Evolutionary conservation across 116 monocot genomes (phyloP), one percentile per base, ranked within the genome.

Genomic region (Cymodocea nodosa): DNA sequence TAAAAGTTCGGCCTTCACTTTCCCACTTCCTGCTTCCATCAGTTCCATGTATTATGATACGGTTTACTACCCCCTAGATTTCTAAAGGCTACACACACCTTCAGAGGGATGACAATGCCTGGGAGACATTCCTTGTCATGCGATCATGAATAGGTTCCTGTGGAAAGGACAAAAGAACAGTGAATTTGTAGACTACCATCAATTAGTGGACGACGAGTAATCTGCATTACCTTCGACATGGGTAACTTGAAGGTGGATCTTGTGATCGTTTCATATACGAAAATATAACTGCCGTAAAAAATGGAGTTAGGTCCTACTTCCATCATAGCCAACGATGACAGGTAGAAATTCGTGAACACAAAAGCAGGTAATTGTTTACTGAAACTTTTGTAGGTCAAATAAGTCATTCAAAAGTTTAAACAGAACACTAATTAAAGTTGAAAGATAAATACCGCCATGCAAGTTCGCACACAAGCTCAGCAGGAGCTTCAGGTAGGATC

Each of bases 401-500:
- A n/a, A n/a, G n/a, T n/a, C n/a, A n/a, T n/a, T n/a, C n/a, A n/a
- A n/a, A n/a, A n/a, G n/a, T n/a, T n/a, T n/a, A n/a, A n/a, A n/a
- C 23, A 56, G n/a, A 56, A 18, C 23, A 11, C 56, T 23, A 56
- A 6, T 10, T 10, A 22, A 23, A 56, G 56, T 56, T 56, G 23
- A 23, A 56, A 23, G 56, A 50, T 18, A 64, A 64, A 50, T 83
- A 95, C 95, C 90, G 74, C 90, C 95, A 85, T 36, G 95, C 87
- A 69, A 95, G 85, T 68, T 95, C 95, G 71, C 85, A 90, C 61
- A 95, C 75, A 70, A 95, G 85, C 54, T 90, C 87, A 56, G 77
- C 77, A 35, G 95, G 90, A 78, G 95, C 90, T 51, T 81, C 83
- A 17, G 95, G 95, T 23, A 95, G 85, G 49, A 87, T 79, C 95